Conservation (phyloP, 2,329 filamentous ascomycete genomes). For the Alternaria gaisen region DNA sequence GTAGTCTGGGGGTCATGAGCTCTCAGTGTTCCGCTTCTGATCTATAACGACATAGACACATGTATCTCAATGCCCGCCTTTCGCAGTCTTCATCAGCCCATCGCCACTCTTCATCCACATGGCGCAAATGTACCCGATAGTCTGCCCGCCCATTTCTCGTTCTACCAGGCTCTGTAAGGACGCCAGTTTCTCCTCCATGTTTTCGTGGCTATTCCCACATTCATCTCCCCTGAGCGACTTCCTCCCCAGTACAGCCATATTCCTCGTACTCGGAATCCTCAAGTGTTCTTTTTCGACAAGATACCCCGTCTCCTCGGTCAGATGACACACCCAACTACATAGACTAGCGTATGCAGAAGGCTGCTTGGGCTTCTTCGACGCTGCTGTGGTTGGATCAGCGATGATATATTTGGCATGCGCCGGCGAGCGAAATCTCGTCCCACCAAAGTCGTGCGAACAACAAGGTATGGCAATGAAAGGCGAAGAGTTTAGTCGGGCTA, state of each 20-base stretch:
- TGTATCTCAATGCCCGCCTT: slow-evolving; percentile 51
- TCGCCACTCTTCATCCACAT: slow-evolving; percentile 63
- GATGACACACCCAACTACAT: slow-evolving; percentile 76
- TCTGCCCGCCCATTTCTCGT: slow-evolving; percentile 55
- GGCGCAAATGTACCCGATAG: slow-evolving; percentile 54
- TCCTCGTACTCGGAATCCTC: slow-evolving; percentile 90
- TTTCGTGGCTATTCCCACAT: slow-evolving; percentile 53
- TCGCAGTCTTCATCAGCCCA: slow-evolving; percentile 55
- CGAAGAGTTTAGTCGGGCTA: slow-evolving; percentile 77
- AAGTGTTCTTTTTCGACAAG: slow-evolving; percentile 83
- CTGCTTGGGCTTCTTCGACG: slow-evolving; percentile 45
- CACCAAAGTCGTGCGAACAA: slow-evolving; percentile 87
- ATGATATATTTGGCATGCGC: slow-evolving; percentile 27
- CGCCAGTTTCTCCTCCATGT: neutral
- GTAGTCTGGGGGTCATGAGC: neutral
- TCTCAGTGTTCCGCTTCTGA: neutral
- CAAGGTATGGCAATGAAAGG: slow-evolving; percentile 95
- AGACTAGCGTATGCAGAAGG: slow-evolving; percentile 84
- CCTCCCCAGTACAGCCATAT: slow-evolving; percentile 80
- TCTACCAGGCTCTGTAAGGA: slow-evolving; percentile 67
- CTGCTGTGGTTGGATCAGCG: slow-evolving; percentile 24
- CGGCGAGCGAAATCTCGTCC: slow-evolving; percentile 73
- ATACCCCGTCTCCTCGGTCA: slow-evolving; percentile 79
- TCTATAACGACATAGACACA: neutral
- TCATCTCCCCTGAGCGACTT: slow-evolving; percentile 57